These are phyloP conservation scores for Trypanosoma cruzi DNA, from an alignment of 208 protist genomes.

Conservation along the genomic window DNA sequence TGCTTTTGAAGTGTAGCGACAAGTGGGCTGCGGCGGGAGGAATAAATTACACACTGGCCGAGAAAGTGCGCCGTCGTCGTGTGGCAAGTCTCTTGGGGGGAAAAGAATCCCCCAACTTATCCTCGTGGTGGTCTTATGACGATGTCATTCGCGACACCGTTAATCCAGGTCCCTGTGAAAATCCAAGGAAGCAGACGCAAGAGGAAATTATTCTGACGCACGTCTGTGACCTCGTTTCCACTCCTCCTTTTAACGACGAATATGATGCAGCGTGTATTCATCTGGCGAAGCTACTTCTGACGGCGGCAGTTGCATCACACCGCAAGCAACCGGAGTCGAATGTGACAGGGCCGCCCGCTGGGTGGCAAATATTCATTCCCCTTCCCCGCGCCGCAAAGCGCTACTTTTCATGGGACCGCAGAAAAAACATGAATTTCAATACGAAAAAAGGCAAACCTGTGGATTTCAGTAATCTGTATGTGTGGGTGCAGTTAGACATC, in stretches of 20 bases:
- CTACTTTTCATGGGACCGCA: no score
- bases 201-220: neutral
- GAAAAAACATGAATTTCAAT: no score
- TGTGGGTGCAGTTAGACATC: conserved; percentile 25
- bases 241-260: conserved; percentile 21
- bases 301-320: neutral
- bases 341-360: no score
- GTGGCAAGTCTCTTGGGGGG: neutral
- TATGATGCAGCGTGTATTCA: conserved; percentile 11
- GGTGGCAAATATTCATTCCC: no score
- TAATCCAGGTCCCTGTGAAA: conserved; percentile 3
- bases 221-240: conserved; percentile 12
- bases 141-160: conserved; percentile 5
- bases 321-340: neutral
- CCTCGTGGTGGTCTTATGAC: conserved; percentile 15
- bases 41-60: conserved; percentile 9
- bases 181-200: neutral
- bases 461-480: neutral
- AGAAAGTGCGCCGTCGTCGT: conserved; percentile 1
- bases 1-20: neutral
- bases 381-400: no score
- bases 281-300: neutral
- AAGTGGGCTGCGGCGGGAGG: neutral
- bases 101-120: neutral
- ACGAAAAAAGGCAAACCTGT: no score